These are phyloP conservation scores for Epichloe elymi DNA, from an alignment of 2,329 filamentous ascomycete genomes.

Conservation along the genomic window DNA sequence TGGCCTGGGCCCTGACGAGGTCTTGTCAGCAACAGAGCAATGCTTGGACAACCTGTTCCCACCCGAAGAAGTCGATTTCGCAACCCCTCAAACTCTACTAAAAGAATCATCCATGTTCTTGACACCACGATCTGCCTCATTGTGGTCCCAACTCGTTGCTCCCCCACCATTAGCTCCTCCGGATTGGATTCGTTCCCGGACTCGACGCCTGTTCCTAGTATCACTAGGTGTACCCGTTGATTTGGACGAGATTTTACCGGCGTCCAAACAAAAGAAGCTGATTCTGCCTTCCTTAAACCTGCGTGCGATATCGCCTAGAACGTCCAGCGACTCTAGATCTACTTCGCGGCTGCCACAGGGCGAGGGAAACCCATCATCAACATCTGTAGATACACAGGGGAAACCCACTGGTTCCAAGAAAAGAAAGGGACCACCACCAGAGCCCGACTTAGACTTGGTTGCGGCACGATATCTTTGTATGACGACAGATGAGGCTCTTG, in stretches of 20 bases:
- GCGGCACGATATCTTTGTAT: slow-evolving; percentile 65
- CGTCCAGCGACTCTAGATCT: slow-evolving; percentile 40
- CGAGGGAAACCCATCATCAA: slow-evolving; percentile 40
- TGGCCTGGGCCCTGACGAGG: slow-evolving; percentile 45
- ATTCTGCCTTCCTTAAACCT: slow-evolving; percentile 82
- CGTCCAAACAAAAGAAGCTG: slow-evolving; percentile 96
- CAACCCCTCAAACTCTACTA: slow-evolving; percentile 35
- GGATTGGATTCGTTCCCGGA: slow-evolving; percentile 94
- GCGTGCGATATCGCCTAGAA: slow-evolving; percentile 38
- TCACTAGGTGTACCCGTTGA: slow-evolving; percentile 93
- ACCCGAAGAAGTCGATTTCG: slow-evolving; percentile 38
- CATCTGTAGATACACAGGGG: slow-evolving; percentile 48
- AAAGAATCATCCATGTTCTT: slow-evolving; percentile 58
- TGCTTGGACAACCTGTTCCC: slow-evolving; percentile 57
- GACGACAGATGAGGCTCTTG: slow-evolving; percentile 72
- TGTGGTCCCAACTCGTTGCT: slow-evolving; percentile 94
- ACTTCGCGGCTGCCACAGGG: slow-evolving; percentile 32
- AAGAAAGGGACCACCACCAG: slow-evolving; percentile 48
- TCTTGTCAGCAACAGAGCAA: slow-evolving; percentile 46
- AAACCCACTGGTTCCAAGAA: slow-evolving; percentile 30
- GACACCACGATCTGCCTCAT: slow-evolving; percentile 72
- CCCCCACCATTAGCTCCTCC: slow-evolving; percentile 84
- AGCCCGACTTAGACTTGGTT: slow-evolving; percentile 67
- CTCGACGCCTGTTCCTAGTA: slow-evolving; percentile 86
- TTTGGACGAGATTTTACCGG: slow-evolving; percentile 90